These are phyloP conservation scores for Penicillium soppii DNA, from an alignment of 495 filamentous ascomycete species.

Conservation along the genomic window DNA sequence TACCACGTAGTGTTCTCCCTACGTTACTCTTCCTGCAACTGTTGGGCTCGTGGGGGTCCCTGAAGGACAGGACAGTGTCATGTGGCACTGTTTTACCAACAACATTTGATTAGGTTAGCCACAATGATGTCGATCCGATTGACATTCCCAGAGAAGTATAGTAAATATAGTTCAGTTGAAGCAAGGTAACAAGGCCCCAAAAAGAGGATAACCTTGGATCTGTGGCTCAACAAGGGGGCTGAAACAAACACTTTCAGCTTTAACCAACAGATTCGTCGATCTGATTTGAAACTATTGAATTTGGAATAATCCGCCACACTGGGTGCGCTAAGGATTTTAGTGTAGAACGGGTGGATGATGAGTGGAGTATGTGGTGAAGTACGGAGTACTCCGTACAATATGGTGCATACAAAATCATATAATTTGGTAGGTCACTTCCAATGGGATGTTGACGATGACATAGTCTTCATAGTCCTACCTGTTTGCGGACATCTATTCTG, in stretches of 20 bases:
- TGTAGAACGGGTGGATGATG: background rate
- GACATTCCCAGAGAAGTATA: background rate
- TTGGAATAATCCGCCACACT: background rate
- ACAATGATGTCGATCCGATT: background rate
- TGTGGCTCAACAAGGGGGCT: conserved; percentile 1
- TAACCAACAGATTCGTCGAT: too few species aligned
- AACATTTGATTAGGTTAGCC: background rate
- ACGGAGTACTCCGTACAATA: too few species aligned
- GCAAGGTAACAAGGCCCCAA: background rate
- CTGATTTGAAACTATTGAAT: background rate
- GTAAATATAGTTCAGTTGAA: too few species aligned
- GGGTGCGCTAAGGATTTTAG: background rate
- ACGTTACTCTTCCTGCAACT: too few species aligned
- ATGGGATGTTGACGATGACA: too few species aligned
- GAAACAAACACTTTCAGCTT: too few species aligned
- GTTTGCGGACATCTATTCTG: too few species aligned
- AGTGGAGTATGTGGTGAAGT: too few species aligned
- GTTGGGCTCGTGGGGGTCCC: background rate
- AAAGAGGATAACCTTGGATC: background rate
- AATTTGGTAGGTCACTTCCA: too few species aligned
- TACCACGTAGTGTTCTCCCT: too few species aligned
- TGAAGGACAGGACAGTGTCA: background rate
- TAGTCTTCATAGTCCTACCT: too few species aligned
- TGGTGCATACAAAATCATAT: too few species aligned
- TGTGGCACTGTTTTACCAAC: background rate